Evolutionary conservation across 2,329 filamentous ascomycete genomes (phyloP).

Genomic region (Graphiopsis chlorocephala): DNA sequence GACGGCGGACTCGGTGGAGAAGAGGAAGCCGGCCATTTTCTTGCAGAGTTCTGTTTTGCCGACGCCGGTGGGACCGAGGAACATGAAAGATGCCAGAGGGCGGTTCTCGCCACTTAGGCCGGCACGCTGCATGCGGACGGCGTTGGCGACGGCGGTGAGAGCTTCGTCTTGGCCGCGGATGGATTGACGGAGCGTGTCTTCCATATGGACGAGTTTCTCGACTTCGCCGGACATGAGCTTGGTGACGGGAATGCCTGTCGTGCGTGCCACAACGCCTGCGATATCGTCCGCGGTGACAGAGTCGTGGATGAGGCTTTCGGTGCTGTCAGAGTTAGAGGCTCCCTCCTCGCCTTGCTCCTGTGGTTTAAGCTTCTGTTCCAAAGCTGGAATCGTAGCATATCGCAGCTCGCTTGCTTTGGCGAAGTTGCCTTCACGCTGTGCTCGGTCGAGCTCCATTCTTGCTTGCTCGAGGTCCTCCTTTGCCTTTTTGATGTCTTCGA

Average conservation of each 20-base stretch:
- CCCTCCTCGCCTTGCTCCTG: constrained; percentile 58
- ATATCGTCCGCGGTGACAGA: constrained; percentile 96
- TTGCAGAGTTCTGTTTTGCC: constrained; percentile 98
- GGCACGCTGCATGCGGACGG: constrained; percentile 88
- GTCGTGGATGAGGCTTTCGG: constrained; percentile 75
- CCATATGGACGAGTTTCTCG: constrained; percentile 94
- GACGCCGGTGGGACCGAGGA: constrained; percentile 92
- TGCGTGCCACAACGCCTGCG: constrained; percentile 81
- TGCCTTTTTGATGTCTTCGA: constrained; percentile 80
- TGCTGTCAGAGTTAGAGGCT: constrained; percentile 43
- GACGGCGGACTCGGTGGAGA: constrained; percentile 86
- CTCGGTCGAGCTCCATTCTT: constrained; percentile 79
- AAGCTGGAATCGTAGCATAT: constrained; percentile 78
- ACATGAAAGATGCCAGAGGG: constrained; percentile 93
- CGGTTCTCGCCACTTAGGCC: constrained; percentile 88
- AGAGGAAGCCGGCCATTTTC: constrained; percentile 88
- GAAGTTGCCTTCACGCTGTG: constrained; percentile 85
- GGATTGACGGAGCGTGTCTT: constrained; percentile 77
- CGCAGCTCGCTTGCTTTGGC: constrained; percentile 84
- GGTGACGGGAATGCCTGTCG: constrained; percentile 87
- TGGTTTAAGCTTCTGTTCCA: constrained; percentile 76
- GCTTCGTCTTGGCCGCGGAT: constrained; percentile 94
- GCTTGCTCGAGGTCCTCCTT: constrained; percentile 88
- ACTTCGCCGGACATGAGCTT: constrained; percentile 92
- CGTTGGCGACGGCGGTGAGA: constrained; percentile 83